phyloP scores from a whole-genome alignment of 441 rosid genomes.

The Euphorbia celastroides region DNA sequence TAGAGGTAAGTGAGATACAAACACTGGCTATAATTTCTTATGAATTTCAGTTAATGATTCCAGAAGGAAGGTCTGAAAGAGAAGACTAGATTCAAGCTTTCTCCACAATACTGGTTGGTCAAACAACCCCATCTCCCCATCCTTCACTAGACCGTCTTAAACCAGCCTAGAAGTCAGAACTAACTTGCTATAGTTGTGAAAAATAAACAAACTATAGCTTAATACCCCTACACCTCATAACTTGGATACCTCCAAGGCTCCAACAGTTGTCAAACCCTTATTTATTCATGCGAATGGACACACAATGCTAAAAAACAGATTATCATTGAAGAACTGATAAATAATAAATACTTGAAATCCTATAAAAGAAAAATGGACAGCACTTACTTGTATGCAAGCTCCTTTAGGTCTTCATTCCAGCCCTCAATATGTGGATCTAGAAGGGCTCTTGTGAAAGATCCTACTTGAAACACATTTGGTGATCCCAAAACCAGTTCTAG shows the following conservation, averaged over 20 bases:
- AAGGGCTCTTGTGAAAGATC: constrained; percentile 63
- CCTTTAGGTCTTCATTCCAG: constrained; percentile 81
- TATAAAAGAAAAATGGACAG: constrained; percentile 1
- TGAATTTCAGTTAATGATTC: neutral
- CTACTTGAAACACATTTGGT: constrained; percentile 81
- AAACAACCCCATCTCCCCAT: neutral
- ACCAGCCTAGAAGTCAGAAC: neutral
- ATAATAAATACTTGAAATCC: neutral
- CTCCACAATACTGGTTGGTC: neutral
- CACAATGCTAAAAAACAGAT: constrained; percentile 5
- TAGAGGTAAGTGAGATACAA: too few relatives aligned
- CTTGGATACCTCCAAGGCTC: neutral
- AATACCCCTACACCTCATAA: neutral
- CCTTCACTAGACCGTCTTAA: neutral
- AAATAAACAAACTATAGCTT: neutral
- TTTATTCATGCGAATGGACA: neutral
- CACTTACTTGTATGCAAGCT: constrained; percentile 90
- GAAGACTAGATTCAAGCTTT: neutral
- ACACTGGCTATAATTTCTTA: too few relatives aligned
- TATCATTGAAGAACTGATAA: neutral
- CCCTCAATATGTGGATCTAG: constrained; percentile 83
- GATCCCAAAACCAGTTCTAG: constrained; percentile 92
- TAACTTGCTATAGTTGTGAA: neutral
- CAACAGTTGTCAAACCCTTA: neutral
- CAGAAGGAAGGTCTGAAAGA: neutral